A percentile compares a stretch with the other conserved stretches of the same genome.
phyloP scores from a whole-genome alignment of 1,139 yeast species.

The Scheffersomyces parashehatae region DNA sequence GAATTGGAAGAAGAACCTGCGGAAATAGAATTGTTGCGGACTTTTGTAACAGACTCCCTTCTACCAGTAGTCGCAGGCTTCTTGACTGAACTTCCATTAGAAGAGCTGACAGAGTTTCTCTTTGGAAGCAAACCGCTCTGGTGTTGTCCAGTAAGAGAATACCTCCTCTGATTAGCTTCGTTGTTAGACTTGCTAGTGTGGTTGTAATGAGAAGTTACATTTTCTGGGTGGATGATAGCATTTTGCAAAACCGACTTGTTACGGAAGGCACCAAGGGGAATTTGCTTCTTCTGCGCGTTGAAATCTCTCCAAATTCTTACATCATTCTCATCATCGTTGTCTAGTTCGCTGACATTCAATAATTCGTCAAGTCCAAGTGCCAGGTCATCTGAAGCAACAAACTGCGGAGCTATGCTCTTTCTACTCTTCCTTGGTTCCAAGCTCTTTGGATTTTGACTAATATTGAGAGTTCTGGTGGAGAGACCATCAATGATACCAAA shows the following conservation, averaged over 20 bases:
- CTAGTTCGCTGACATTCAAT: conserved; percentile 84
- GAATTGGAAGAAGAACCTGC: conserved; percentile 7
- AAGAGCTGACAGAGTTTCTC: conserved; percentile 8
- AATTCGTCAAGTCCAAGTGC: conserved; percentile 83
- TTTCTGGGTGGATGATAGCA: conserved; percentile 22
- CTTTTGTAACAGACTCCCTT: not conserved
- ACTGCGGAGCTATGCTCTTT: conserved; percentile 17
- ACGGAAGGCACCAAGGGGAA: conserved; percentile 87
- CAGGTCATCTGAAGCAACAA: conserved; percentile 45
- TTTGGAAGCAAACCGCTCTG: conserved; percentile 5
- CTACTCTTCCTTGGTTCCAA: conserved; percentile 21
- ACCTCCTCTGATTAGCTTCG: conserved; percentile 16
- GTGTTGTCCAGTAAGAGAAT: conserved; percentile 13
- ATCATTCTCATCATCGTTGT: conserved; percentile 68
- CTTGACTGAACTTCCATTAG: conserved; percentile 3
- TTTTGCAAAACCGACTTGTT: conserved; percentile 62
- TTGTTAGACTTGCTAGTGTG: conserved; percentile 24
- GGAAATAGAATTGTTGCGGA: conserved; percentile 3
- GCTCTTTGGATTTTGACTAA: conserved; percentile 9
- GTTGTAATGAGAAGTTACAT: conserved; percentile 23
- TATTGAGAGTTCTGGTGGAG: conserved; percentile 71
- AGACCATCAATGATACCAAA: conserved; percentile 94
- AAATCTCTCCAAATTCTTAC: conserved; percentile 55
- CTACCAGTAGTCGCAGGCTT: conserved; percentile 8
- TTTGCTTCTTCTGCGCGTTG: conserved; percentile 52